Evolutionary conservation across 2,329 filamentous ascomycete genomes (phyloP), one percentile per base, ranked within the genome.

Genomic region (Neopestalotiopsis rosae): DNA sequence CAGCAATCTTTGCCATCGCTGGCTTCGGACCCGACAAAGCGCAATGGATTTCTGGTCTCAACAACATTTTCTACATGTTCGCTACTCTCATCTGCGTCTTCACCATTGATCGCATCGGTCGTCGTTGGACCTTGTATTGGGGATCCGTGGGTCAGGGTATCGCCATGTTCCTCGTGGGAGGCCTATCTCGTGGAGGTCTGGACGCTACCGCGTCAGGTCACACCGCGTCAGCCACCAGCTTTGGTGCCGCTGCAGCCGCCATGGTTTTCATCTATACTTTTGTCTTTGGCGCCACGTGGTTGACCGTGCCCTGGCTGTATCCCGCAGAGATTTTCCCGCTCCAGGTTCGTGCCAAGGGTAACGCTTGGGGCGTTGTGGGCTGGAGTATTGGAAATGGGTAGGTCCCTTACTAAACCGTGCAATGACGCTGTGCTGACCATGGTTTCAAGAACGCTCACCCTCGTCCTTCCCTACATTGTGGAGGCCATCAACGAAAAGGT

Each of bases 371-470:
- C 20, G 91, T 94, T 0, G 87, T 93, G 0, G 92, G 92, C 0
- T 94, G 92, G 92, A 88, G 86, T 17, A 92, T 94, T 65, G 92
- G 92, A 0, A 93, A 93, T 72, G 91, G 91, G 17, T 92, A 90
- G 6, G 45, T 52, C 45, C 1, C 6, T 49, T 0, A 2, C n/a
- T n/a, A n/a, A 3, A 6, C n/a, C 7, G 42, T 24, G 5, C 0
- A 52, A 52, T 9, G 5, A 9, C n/a, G 7, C 17, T 20, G 7
- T 9, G 9, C 5, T 20, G 5, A 17, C 20, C 2, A n/a, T 12
- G 6, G 2, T n/a, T 1, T 52, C 6, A 4, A 52, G 45, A 7
- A 52, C 45, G 89, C 69, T 78, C 56, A 78, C 70, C 24, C 66
- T 72, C 58, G 59, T 74, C 38, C 75, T 75, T 68, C 68, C 73